phyloP scores from a whole-genome alignment of 805 yeast species.

The Kazachstania taianensis region DNA sequence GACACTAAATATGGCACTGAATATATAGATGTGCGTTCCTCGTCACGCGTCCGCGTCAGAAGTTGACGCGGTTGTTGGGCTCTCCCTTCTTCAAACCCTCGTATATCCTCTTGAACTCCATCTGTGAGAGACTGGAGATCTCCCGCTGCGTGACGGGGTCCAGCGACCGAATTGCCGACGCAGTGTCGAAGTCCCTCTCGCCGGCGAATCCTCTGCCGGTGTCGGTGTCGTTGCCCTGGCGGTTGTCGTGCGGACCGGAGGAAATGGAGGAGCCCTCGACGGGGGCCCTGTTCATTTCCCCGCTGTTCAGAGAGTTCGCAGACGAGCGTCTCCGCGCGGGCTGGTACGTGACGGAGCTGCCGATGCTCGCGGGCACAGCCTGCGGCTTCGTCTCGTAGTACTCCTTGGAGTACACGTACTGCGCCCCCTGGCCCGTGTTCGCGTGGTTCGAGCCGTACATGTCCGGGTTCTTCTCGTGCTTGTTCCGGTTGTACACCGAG shows the following conservation, averaged over 20 bases:
- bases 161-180: too few species aligned
- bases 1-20: too few species aligned
- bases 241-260: not conserved
- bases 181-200: not conserved
- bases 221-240: not conserved
- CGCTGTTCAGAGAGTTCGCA: not conserved
- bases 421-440: constrained; percentile 15
- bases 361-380: not conserved
- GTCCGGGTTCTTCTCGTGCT: constrained; percentile 19
- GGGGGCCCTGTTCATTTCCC: constrained; percentile 1
- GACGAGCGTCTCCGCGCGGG: constrained; percentile 1
- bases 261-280: constrained; percentile 1
- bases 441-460: constrained; percentile 15
- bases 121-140: constrained; percentile 14
- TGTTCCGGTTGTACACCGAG: constrained; percentile 25
- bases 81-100: constrained; percentile 18
- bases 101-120: constrained; percentile 18
- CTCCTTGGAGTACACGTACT: constrained; percentile 17
- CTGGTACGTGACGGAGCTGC: not conserved
- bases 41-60: too few species aligned
- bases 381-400: constrained; percentile 9
- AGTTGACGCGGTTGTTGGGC: constrained; percentile 21
- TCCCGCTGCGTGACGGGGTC: constrained; percentile 9
- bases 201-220: not conserved
- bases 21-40: too few species aligned